A percentile compares a stretch with the other conserved stretches of the same genome.
Conservation (phyloP, 257 asterid species). For the Pogostemon cablin region DNA sequence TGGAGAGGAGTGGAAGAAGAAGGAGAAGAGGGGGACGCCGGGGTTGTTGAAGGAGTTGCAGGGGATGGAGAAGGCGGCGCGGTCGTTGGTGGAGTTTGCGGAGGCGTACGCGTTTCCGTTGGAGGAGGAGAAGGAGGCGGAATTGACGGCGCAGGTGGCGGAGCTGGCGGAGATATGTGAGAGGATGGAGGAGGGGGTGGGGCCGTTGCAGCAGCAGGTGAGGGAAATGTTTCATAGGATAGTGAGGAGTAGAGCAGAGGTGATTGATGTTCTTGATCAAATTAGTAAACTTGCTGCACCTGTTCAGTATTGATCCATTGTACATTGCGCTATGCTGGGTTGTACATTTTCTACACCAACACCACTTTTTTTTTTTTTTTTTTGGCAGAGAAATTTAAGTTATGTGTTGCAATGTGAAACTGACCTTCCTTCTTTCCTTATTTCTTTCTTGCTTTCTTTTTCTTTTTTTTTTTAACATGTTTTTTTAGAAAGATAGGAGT, state of each 20-base stretch:
- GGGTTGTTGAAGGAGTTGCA: conserved; percentile 81
- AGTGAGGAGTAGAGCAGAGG: conserved; percentile 84
- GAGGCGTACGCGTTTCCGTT: conserved; percentile 66
- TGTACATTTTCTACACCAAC: conserved; percentile 21
- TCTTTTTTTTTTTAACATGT: background rate
- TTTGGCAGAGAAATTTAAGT: background rate
- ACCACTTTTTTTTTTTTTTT: background rate
- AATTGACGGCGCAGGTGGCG: conserved; percentile 57
- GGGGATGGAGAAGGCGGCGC: conserved; percentile 76
- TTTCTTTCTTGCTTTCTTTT: background rate
- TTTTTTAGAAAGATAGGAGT: background rate
- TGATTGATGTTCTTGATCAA: conserved; percentile 82
- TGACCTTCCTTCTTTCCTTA: background rate
- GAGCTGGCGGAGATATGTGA: conserved; percentile 72
- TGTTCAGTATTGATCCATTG: conserved; percentile 53
- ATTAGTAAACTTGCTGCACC: conserved; percentile 60
- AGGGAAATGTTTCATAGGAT: conserved; percentile 93
- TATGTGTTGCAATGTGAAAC: background rate
- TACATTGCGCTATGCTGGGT: no score
- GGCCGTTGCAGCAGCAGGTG: conserved; percentile 70
- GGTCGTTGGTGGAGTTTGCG: conserved; percentile 56
- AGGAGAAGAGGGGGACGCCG: conserved; percentile 73
- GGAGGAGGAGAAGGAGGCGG: conserved; percentile 71
- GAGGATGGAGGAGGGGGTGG: conserved; percentile 83
- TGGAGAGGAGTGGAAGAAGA: conserved; percentile 87